These are phyloP conservation scores for Hymenoscyphus linearis DNA, from an alignment of 2,329 filamentous ascomycete species.

Conservation along the genomic window DNA sequence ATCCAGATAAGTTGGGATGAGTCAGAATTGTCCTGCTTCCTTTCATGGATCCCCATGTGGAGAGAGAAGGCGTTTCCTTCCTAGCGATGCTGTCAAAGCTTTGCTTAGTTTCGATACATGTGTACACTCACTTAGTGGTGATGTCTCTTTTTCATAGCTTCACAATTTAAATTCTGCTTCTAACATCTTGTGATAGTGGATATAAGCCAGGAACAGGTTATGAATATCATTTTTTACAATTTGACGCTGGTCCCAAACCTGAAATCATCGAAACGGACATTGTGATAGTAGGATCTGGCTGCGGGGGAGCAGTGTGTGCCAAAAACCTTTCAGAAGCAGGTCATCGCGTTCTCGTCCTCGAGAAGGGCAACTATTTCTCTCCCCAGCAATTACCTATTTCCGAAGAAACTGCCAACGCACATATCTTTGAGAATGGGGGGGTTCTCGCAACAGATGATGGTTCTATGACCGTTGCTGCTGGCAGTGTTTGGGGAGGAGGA, in stretches of 20 bases:
- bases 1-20: background rate
- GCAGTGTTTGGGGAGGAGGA: slow-evolving; percentile 76
- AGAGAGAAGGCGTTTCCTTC: background rate
- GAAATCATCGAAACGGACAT: slow-evolving; percentile 72
- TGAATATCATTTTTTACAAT: slow-evolving; percentile 31
- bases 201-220: slow-evolving; percentile 13
- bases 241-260: slow-evolving; percentile 31
- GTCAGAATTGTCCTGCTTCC: background rate
- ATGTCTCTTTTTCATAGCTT: background rate
- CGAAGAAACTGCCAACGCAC: slow-evolving; percentile 51
- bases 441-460: slow-evolving; percentile 50
- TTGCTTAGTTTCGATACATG: background rate
- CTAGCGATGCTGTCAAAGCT: background rate
- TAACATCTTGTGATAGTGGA: background rate
- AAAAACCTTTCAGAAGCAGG: slow-evolving; percentile 76
- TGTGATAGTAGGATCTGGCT: slow-evolving; percentile 81
- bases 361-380: slow-evolving; percentile 75
- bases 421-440: slow-evolving; percentile 67
- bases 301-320: slow-evolving; percentile 75
- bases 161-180: background rate
- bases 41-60: background rate
- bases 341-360: slow-evolving; percentile 70
- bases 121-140: background rate
- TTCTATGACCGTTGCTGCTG: slow-evolving; percentile 58
- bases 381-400: slow-evolving; percentile 70